Evolutionary conservation across 164 flowering plant species (phyloP), one percentile per base, ranked within the genome.

Genomic region (Houttuynia cordata): DNA sequence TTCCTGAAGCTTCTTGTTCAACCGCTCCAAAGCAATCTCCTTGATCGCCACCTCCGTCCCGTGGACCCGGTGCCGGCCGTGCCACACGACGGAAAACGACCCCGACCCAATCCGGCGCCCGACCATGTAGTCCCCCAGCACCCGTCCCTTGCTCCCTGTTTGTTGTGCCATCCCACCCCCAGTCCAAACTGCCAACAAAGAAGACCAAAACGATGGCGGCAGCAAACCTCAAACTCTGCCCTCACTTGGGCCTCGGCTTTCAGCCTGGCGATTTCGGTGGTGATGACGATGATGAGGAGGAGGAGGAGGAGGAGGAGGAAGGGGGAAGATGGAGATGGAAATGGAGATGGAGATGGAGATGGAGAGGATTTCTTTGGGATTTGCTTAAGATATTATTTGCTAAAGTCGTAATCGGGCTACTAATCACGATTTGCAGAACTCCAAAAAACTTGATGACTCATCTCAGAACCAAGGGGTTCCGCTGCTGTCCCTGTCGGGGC

Each of bases 1-100:
- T 22, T 88, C 96, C 65, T 83, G 92, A 62, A 93, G 71, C 76
- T 90, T 90, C 76, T 73, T 73, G 70, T 81, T 86, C 64, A 90
- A 73, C 24, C 84, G 70, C 7, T 72, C 76, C 65, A 74, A 81
- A 41, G 61, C 79, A 62, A 93, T 93, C 78, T 93, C 99, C 67
- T 93, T 93, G 61, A 93, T 93, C 39, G 99, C 99, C 41, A 88
- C 88, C 72, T 88, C 97, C 24, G 88, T 83, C 23, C 97, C 97
- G 53, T 77, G 79, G 37, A 83, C 79, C 24, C 84, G 71, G 67
- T 93, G 99, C 74, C 88, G 76, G 24, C 81, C 99, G 54, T 81
- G 91, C 96, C 96, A 93, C 22, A 93, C 99, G 56, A 83, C 80
- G 50, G 97, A 90, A 76, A 86, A 93, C 24, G 99, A 93, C 17